Percentiles rank a stretch among this genome's conserved stretches.
These are phyloP conservation scores for Haplosporangium sp. DNA, from an alignment of 371 early-diverging fungal species.

Conservation along the genomic window DNA sequence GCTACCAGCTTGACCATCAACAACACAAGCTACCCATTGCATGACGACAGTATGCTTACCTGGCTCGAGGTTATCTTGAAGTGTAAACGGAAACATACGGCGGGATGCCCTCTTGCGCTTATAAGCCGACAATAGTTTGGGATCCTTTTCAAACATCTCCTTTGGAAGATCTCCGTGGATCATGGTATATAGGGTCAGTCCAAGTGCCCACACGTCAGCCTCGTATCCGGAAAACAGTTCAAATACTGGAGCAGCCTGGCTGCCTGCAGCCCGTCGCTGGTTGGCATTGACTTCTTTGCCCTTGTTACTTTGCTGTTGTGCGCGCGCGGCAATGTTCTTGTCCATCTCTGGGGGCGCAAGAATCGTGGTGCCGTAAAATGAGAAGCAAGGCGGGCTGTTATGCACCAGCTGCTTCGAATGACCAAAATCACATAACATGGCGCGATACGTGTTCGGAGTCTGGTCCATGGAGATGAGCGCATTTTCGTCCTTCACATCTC, in stretches of 20 bases:
- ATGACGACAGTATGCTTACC: conserved; percentile 10
- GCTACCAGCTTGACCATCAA: no score
- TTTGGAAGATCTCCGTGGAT: conserved; percentile 47
- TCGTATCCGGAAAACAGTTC: conserved; percentile 39
- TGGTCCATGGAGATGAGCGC: conserved; percentile 37
- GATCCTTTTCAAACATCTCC: conserved; percentile 34
- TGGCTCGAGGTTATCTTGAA: conserved; percentile 28
- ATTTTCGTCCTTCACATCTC: conserved; percentile 53
- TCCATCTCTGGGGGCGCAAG: conserved; percentile 53
- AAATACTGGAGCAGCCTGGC: conserved; percentile 12
- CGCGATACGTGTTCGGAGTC: conserved; percentile 21
- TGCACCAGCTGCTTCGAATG: conserved; percentile 36
- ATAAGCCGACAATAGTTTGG: conserved; percentile 23
- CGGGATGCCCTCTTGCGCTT: conserved; percentile 30
- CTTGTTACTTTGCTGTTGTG: conserved; percentile 17
- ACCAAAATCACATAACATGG: conserved; percentile 51
- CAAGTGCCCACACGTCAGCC: conserved; percentile 52
- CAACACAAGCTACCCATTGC: background rate
- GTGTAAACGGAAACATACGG: conserved; percentile 31
- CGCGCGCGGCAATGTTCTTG: conserved; percentile 27
- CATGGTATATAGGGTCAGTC: conserved; percentile 41
- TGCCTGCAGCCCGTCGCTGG: background rate
- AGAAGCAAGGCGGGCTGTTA: conserved; percentile 22
- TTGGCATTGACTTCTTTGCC: no score
- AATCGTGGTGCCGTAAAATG: conserved; percentile 47